These are phyloP conservation scores for Perkinsus chesapeaki DNA, from an alignment of 169 alveolate species.

Conservation along the genomic window DNA sequence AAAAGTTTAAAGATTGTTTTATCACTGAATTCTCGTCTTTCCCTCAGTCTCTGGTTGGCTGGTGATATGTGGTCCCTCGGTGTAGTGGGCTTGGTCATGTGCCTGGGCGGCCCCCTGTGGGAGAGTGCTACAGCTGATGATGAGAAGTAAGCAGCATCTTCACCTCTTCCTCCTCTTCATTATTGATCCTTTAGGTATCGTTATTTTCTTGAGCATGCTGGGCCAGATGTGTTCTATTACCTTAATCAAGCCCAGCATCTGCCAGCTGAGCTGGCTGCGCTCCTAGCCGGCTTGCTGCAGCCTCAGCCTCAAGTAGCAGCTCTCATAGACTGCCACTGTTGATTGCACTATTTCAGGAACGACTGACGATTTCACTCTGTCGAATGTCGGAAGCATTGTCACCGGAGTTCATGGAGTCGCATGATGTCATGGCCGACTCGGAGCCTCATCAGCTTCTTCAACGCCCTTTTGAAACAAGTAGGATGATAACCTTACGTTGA, in stretches of 20 bases:
- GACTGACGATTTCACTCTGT: neutral
- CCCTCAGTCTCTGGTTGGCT: neutral
- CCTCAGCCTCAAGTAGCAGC: neutral
- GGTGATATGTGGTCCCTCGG: neutral
- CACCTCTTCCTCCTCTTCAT: neutral
- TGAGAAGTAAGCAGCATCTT: neutral
- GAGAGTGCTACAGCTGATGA: neutral
- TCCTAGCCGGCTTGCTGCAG: neutral
- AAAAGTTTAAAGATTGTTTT: no score
- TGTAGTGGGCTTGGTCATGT: neutral
- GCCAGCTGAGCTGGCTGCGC: neutral
- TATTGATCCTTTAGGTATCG: neutral
- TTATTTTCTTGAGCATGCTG: neutral
- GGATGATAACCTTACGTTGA: neutral
- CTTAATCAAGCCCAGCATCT: neutral
- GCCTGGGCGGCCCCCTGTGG: neutral
- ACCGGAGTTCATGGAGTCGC: neutral
- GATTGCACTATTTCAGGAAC: neutral
- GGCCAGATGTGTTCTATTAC: neutral
- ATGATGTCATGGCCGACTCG: neutral
- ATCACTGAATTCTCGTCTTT: no score
- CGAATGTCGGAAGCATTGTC: neutral
- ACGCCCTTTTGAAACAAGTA: neutral
- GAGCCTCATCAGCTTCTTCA: neutral
- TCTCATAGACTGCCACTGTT: neutral